Percentiles rank a stretch among this genome's conserved stretches.
phyloP scores from a whole-genome alignment of 1,139 yeast species.

The Torulaspora pretoriensis region DNA sequence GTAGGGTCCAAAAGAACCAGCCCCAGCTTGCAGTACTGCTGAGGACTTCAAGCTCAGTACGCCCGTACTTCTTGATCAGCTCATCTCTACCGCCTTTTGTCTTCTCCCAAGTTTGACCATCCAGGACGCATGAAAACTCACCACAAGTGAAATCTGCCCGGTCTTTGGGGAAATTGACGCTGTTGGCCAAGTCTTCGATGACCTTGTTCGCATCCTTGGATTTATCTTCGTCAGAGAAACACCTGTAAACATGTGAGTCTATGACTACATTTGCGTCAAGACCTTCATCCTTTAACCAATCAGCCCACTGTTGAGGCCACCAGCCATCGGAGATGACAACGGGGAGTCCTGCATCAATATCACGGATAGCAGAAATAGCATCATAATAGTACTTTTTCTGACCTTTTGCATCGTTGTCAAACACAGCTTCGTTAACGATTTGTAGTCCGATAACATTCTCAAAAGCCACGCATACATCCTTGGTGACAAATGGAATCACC shows the following conservation, averaged over 20 bases:
- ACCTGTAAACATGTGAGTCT: constrained; percentile 83
- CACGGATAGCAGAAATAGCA: constrained; percentile 60
- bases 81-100: constrained; percentile 45
- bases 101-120: constrained; percentile 66
- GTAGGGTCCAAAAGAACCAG: constrained; percentile 84
- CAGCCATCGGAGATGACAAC: constrained; percentile 88
- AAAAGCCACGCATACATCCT: constrained; percentile 52
- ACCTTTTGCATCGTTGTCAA: constrained; percentile 47
- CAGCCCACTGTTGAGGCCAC: constrained; percentile 80
- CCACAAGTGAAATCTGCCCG: constrained; percentile 78
- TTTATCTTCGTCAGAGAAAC: constrained; percentile 75
- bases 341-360: constrained; percentile 55
- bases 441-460: constrained; percentile 81
- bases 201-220: constrained; percentile 60
- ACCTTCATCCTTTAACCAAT: constrained; percentile 50
- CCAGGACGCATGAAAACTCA: constrained; percentile 86
- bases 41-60: constrained; percentile 44
- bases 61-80: constrained; percentile 46
- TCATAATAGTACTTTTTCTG: constrained; percentile 64
- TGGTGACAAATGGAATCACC: constrained; percentile 56
- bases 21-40: constrained; percentile 58
- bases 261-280: constrained; percentile 58
- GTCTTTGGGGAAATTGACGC: constrained; percentile 48
- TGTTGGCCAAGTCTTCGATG: constrained; percentile 50
- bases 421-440: constrained; percentile 78